Evolutionary conservation across 495 filamentous ascomycete genomes (phyloP).

Genomic region (Aspergillus mulundensis): DNA sequence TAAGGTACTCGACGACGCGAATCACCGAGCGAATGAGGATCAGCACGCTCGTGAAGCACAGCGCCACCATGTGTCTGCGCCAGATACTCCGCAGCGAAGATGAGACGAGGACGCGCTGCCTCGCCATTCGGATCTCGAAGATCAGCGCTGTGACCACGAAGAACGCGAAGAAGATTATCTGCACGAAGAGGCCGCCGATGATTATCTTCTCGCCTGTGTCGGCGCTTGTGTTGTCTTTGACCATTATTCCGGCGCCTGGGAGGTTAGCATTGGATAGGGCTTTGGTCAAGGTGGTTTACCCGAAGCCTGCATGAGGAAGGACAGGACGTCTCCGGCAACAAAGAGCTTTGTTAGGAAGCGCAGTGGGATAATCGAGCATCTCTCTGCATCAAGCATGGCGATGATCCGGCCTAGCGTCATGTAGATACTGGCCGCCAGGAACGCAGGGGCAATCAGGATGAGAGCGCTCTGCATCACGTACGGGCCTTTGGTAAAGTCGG

Average conservation of each 20-base stretch:
- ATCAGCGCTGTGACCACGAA: conserved; percentile 45
- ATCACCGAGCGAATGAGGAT: conserved; percentile 61
- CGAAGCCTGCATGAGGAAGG: conserved; percentile 42
- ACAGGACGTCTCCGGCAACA: conserved; percentile 34
- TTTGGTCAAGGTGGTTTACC: conserved; percentile 7
- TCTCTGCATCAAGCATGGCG: conserved; percentile 35
- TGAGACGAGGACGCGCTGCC: conserved; percentile 15
- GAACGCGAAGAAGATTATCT: conserved; percentile 51
- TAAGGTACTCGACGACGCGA: conserved; percentile 58
- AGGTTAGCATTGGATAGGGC: not conserved
- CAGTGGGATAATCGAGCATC: conserved; percentile 33
- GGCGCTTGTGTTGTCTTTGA: conserved; percentile 13
- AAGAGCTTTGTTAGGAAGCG: conserved; percentile 47
- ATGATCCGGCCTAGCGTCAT: conserved; percentile 54
- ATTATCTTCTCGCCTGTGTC: conserved; percentile 35
- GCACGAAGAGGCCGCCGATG: conserved; percentile 45
- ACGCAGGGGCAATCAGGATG: conserved; percentile 49
- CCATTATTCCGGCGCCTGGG: conserved; percentile 35
- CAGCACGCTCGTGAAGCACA: conserved; percentile 50
- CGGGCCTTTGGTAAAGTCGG: conserved; percentile 29
- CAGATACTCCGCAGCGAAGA: conserved; percentile 26
- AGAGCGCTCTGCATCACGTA: conserved; percentile 50
- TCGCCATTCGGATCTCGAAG: conserved; percentile 35
- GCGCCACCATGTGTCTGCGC: conserved; percentile 45
- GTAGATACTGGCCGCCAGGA: conserved; percentile 53